Evolutionary conservation across 2,329 filamentous ascomycete genomes (phyloP).

Genomic region (Alternaria ventricosa): DNA sequence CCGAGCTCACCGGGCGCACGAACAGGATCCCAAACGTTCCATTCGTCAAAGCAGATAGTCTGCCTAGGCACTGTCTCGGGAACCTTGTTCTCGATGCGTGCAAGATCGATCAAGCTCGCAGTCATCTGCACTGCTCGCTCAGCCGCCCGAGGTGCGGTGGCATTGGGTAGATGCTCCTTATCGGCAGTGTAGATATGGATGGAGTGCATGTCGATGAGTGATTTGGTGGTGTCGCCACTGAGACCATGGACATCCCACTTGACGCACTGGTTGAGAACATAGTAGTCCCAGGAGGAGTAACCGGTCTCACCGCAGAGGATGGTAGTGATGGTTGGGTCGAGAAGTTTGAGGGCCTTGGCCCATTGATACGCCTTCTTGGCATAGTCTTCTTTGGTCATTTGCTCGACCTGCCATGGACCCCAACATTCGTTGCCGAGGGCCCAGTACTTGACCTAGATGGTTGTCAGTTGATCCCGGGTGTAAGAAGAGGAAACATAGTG

Average conservation of each 20-base stretch:
- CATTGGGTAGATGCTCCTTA: constrained; percentile 49
- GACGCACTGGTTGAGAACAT: constrained; percentile 74
- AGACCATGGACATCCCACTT: constrained; percentile 59
- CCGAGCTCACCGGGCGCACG: constrained; percentile 74
- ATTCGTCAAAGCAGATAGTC: constrained; percentile 83
- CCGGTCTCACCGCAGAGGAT: constrained; percentile 78
- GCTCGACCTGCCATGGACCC: constrained; percentile 55
- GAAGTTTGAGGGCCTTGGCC: constrained; percentile 74
- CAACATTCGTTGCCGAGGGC: constrained; percentile 75
- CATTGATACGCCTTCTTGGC: constrained; percentile 72
- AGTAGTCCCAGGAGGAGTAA: constrained; percentile 72
- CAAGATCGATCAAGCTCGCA: constrained; percentile 73
- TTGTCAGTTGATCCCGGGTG: not conserved
- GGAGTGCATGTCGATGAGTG: constrained; percentile 78
- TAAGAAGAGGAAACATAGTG: too few relatives aligned
- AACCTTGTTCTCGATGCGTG: constrained; percentile 71
- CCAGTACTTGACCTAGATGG: constrained; percentile 73
- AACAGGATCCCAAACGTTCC: constrained; percentile 81
- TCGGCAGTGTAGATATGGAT: constrained; percentile 79
- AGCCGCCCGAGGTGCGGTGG: constrained; percentile 68
- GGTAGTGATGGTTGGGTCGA: constrained; percentile 72
- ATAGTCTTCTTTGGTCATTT: constrained; percentile 73
- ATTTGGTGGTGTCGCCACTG: constrained; percentile 53
- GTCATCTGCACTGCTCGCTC: constrained; percentile 77
- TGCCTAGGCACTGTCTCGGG: constrained; percentile 66